Evolutionary conservation across 768 basidiomycete genomes (phyloP).

Genomic region (Boletus reticuloceps): DNA sequence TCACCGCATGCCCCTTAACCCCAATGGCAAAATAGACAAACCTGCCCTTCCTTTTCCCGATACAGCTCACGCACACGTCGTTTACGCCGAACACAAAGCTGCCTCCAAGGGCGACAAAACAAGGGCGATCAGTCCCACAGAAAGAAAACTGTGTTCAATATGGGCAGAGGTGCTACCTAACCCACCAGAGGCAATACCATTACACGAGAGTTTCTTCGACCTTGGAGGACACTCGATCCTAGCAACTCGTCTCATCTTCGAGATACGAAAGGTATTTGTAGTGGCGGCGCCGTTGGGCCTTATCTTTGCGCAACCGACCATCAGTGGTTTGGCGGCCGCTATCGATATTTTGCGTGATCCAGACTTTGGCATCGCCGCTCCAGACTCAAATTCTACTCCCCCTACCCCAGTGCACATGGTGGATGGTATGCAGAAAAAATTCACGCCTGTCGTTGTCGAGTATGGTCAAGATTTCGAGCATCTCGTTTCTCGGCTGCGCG

Average conservation of each 20-base stretch:
- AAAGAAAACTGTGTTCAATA: constrained; percentile 77
- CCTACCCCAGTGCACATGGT: constrained; percentile 13
- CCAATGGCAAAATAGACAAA: constrained; percentile 99
- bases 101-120: constrained; percentile 28
- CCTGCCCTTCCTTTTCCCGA: constrained; percentile 98
- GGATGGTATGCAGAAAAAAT: constrained; percentile 14
- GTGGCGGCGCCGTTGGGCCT: constrained; percentile 88
- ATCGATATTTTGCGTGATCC: constrained; percentile 73
- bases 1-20: constrained; percentile 93
- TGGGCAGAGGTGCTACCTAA: constrained; percentile 83
- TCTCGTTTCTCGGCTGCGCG: constrained; percentile 55
- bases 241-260: constrained; percentile 95
- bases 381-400: constrained; percentile 24
- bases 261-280: constrained; percentile 89
- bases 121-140: constrained; percentile 59
- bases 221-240: constrained; percentile 98
- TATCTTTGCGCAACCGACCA: constrained; percentile 89
- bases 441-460: constrained; percentile 41
- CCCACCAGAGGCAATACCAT: constrained; percentile 70
- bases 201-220: constrained; percentile 97
- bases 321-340: constrained; percentile 69
- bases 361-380: constrained; percentile 70
- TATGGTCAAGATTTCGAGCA: constrained; percentile 79
- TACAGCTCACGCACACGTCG: constrained; percentile 61
- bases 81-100: constrained; percentile 40